Evolutionary conservation across 805 yeast species (phyloP).

Genomic region (Kluyveromyces aestuarii): DNA sequence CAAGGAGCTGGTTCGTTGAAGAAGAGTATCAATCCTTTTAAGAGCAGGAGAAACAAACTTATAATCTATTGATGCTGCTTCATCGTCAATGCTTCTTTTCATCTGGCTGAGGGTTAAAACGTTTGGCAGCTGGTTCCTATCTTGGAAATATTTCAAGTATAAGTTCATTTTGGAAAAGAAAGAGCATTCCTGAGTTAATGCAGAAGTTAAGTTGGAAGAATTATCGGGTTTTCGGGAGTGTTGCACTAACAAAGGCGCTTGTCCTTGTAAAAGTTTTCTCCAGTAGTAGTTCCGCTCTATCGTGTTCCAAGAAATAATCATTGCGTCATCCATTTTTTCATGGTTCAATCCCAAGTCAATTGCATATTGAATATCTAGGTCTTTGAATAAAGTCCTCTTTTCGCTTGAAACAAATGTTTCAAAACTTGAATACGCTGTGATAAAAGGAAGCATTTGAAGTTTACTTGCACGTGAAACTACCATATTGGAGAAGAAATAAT

Average conservation of each 20-base stretch:
- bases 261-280: slow-evolving; percentile 24
- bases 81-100: slow-evolving; percentile 10
- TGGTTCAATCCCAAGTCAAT: slow-evolving; percentile 18
- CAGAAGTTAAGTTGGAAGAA: neutral
- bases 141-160: slow-evolving; percentile 20
- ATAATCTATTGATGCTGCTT: slow-evolving; percentile 13
- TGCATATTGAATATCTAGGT: slow-evolving; percentile 19
- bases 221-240: neutral
- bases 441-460: neutral
- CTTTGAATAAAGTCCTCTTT: neutral
- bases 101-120: slow-evolving; percentile 18
- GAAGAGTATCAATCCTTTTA: slow-evolving; percentile 20
- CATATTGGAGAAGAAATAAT: neutral
- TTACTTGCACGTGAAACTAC: neutral
- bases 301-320: slow-evolving; percentile 20
- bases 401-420: neutral
- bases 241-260: slow-evolving; percentile 16
- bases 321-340: slow-evolving; percentile 16
- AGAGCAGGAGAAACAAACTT: slow-evolving; percentile 5
- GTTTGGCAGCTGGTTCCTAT: slow-evolving; percentile 5
- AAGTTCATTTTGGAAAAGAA: neutral
- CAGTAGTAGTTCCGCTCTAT: slow-evolving; percentile 22
- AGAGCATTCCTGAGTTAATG: slow-evolving; percentile 9
- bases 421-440: neutral
- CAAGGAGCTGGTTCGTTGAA: slow-evolving; percentile 20